Evolutionary conservation across 2,329 filamentous ascomycete species (phyloP).

Genomic region (Fusarium citri): DNA sequence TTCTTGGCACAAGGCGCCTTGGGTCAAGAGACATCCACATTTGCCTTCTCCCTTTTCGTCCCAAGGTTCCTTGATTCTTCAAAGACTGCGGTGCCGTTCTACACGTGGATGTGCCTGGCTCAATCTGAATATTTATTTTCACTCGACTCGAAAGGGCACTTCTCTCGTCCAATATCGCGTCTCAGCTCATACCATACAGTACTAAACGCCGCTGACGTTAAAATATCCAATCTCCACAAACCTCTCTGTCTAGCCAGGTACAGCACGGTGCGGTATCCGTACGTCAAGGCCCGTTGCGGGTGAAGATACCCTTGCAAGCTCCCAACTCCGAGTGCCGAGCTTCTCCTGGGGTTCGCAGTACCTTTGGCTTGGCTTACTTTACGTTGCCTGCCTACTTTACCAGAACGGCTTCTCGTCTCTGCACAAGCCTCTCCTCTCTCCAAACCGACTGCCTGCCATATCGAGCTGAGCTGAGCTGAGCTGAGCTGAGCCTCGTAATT

Average conservation of each 20-base stretch:
- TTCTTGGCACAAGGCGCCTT: not conserved
- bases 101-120: not conserved
- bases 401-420: constrained; percentile 30
- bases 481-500: constrained; percentile 2
- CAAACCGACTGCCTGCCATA: constrained; percentile 9
- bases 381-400: constrained; percentile 9
- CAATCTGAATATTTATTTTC: not conserved
- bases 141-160: not conserved
- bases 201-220: constrained; percentile 36
- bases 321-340: constrained; percentile 29
- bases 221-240: constrained; percentile 12
- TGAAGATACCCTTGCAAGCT: constrained; percentile 21
- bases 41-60: constrained; percentile 2
- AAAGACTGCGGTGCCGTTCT: not conserved
- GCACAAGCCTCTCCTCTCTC: constrained; percentile 25
- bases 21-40: constrained; percentile 7
- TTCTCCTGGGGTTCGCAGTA: constrained; percentile 12
- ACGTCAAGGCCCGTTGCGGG: not conserved
- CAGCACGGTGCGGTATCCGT: constrained; percentile 8
- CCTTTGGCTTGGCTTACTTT: not conserved
- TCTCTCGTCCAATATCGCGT: not conserved
- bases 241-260: constrained; percentile 17
- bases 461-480: constrained; percentile 14
- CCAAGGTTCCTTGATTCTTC: not conserved
- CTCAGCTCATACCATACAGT: constrained; percentile 5